Evolutionary conservation across 2,329 filamentous ascomycete genomes (phyloP).

Genomic region (Xylariales sp.): DNA sequence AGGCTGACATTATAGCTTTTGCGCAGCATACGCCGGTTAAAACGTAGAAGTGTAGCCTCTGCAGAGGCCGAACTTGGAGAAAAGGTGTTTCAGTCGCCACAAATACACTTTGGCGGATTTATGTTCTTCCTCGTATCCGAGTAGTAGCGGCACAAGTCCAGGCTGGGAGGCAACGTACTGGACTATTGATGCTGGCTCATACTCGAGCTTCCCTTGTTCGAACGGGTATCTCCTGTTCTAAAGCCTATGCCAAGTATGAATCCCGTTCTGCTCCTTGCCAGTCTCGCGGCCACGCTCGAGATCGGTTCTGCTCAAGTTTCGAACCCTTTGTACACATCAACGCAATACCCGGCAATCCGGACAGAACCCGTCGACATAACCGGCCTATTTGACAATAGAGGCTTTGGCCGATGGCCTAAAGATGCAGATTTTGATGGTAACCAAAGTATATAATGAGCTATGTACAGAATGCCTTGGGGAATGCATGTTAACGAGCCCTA

Average conservation of each 20-base stretch:
- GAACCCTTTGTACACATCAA: constrained; percentile 4
- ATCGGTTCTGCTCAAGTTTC: background rate
- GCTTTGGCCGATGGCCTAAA: constrained; percentile 11
- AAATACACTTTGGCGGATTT: too few species aligned
- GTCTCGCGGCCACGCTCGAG: background rate
- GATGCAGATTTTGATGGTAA: constrained; percentile 17
- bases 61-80: too few species aligned
- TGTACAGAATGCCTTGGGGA: background rate
- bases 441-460: background rate
- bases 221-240: too few species aligned
- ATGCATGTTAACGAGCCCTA: background rate
- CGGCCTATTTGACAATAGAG: constrained; percentile 13
- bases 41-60: too few species aligned
- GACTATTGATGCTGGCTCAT: too few species aligned
- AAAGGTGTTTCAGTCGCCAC: too few species aligned
- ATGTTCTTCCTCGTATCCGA: too few species aligned
- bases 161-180: too few species aligned
- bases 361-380: constrained; percentile 11
- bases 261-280: background rate
- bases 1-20: too few species aligned
- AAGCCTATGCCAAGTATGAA: background rate
- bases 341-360: background rate
- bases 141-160: too few species aligned
- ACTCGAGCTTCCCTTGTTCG: too few species aligned
- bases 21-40: too few species aligned